These are phyloP conservation scores for Gentiana straminea DNA, from an alignment of 257 asterid species.

Conservation along the genomic window DNA sequence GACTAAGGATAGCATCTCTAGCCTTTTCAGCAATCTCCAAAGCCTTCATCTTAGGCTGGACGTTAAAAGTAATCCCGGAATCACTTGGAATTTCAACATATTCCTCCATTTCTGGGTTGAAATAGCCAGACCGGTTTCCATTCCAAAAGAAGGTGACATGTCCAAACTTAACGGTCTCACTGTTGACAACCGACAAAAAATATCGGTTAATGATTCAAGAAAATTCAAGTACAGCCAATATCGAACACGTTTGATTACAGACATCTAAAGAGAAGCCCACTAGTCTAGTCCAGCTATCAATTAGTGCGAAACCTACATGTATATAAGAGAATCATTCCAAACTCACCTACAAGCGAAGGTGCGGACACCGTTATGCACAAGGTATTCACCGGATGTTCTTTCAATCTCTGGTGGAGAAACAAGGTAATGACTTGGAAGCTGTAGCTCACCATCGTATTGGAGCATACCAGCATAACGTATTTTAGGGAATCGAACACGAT, in stretches of 20 bases:
- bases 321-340: background rate
- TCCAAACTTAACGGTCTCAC: slow-evolving; percentile 80
- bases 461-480: slow-evolving; percentile 82
- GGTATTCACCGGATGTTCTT: slow-evolving; percentile 77
- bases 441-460: slow-evolving; percentile 81
- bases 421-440: slow-evolving; percentile 68
- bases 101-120: slow-evolving; percentile 51
- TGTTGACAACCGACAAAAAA: slow-evolving; percentile 12
- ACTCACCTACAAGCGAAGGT: slow-evolving; percentile 82
- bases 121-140: slow-evolving; percentile 81
- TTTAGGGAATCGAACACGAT: slow-evolving; percentile 60
- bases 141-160: slow-evolving; percentile 79
- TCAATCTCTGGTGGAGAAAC: slow-evolving; percentile 86
- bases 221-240: too few species aligned
- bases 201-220: background rate
- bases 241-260: too few species aligned
- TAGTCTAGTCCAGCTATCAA: background rate
- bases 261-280: too few species aligned
- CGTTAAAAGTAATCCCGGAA: slow-evolving; percentile 66
- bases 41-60: slow-evolving; percentile 79
- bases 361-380: slow-evolving; percentile 57
- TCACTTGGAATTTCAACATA: slow-evolving; percentile 81
- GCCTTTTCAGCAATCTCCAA: slow-evolving; percentile 75
- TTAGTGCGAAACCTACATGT: too few species aligned
- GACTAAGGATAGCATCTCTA: slow-evolving; percentile 69